Evolutionary conservation across 2,329 filamentous ascomycete genomes (phyloP).

Genomic region (Sporothrix pseudoabietina): DNA sequence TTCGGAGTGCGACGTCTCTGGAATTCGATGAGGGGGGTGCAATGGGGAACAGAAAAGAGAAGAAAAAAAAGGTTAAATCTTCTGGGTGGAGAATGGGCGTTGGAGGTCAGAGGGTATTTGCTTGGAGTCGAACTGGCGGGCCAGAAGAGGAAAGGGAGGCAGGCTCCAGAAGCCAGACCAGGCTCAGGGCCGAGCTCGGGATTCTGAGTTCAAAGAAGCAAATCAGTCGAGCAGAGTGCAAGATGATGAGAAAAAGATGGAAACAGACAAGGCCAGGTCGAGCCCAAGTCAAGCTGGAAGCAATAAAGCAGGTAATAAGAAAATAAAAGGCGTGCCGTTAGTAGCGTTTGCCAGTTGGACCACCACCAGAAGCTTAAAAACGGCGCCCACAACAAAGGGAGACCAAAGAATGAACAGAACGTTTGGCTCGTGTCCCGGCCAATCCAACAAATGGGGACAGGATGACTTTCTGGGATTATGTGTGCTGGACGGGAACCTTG

Average conservation of each 20-base stretch:
- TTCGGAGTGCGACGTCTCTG: neutral
- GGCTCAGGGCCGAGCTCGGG: neutral
- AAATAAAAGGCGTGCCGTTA: neutral
- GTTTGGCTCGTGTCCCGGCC: slow-evolving; percentile 10
- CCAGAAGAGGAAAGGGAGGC: neutral
- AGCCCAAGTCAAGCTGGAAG: neutral
- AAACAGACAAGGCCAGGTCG: neutral
- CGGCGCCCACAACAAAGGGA: neutral
- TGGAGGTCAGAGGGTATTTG: neutral
- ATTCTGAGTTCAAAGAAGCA: neutral
- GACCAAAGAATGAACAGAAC: neutral
- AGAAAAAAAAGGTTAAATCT: neutral
- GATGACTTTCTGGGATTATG: slow-evolving; percentile 13
- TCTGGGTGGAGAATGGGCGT: neutral
- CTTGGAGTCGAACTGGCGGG: neutral
- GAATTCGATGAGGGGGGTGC: neutral
- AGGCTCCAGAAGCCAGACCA: neutral
- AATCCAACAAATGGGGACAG: slow-evolving; percentile 19
- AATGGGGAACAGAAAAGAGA: neutral
- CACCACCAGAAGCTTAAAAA: slow-evolving; percentile 1
- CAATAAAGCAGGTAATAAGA: neutral
- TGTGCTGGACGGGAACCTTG: slow-evolving; percentile 15
- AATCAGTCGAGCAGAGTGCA: neutral
- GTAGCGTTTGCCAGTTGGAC: neutral
- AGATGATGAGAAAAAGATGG: neutral